These are phyloP conservation scores for Dothistroma septosporum DNA, from an alignment of 2,329 filamentous ascomycete genomes.

Conservation along the genomic window DNA sequence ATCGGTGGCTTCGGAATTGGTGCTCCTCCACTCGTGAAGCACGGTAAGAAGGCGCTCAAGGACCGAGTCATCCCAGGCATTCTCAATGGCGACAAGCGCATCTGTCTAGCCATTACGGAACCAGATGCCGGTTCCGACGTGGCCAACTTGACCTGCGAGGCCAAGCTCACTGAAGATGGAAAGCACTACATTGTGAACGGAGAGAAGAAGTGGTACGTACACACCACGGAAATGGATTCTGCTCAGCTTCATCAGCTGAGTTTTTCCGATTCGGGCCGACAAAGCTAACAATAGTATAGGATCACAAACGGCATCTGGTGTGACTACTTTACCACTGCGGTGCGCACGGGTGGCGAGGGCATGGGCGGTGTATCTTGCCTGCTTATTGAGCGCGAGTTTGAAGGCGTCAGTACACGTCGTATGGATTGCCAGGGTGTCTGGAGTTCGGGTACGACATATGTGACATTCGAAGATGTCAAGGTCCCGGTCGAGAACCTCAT, in stretches of 20 bases:
- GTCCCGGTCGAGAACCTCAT: constrained; percentile 98
- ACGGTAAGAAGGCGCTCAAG: constrained; percentile 78
- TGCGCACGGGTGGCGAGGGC: constrained; percentile 72
- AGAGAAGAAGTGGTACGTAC: constrained; percentile 80
- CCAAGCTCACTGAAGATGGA: constrained; percentile 88
- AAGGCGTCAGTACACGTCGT: constrained; percentile 83
- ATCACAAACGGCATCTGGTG: constrained; percentile 53
- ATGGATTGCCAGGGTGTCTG: constrained; percentile 99
- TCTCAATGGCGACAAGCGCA: constrained; percentile 87
- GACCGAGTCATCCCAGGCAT: constrained; percentile 87
- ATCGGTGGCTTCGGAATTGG: constrained; percentile 97
- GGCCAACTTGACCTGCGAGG: constrained; percentile 91
- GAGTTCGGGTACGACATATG: constrained; percentile 91
- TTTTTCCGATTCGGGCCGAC: neutral
- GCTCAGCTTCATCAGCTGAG: constrained; percentile 42
- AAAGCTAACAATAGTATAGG: neutral
- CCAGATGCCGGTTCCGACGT: constrained; percentile 92
- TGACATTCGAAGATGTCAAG: constrained; percentile 98
- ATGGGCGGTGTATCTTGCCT: constrained; percentile 92
- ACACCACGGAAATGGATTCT: constrained; percentile 79
- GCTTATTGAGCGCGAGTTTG: constrained; percentile 79
- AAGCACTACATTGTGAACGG: constrained; percentile 99
- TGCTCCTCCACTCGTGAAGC: constrained; percentile 85
- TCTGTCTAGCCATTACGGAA: constrained; percentile 96
- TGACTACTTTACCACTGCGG: constrained; percentile 96